phyloP scores from a whole-genome alignment of 306 rosid species.

The Castanea crenata region DNA sequence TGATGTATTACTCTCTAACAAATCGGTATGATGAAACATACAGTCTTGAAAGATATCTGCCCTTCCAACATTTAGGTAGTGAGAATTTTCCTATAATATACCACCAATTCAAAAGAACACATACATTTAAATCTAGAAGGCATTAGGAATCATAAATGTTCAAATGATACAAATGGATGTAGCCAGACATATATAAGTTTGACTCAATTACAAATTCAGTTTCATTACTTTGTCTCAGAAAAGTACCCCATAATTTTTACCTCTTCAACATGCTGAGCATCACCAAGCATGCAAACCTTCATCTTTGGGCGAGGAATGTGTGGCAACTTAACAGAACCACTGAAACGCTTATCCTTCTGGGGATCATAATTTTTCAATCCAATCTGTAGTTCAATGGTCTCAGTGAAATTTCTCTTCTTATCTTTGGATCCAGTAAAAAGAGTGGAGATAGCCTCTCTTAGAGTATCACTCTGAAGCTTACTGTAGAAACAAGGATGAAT shows the following conservation, averaged over 20 bases:
- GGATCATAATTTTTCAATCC: constrained; percentile 88
- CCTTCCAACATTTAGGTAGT: too few species aligned
- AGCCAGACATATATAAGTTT: not conserved
- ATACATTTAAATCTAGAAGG: not conserved
- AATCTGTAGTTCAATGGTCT: constrained; percentile 83
- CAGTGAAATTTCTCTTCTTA: constrained; percentile 59
- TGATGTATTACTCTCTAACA: too few species aligned
- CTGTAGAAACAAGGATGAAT: constrained; percentile 27
- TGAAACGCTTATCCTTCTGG: constrained; percentile 86
- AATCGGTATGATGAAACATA: too few species aligned
- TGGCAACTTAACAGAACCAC: constrained; percentile 79
- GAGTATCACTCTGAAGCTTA: constrained; percentile 78
- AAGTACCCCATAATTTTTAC: constrained; percentile 23
- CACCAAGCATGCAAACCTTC: constrained; percentile 93
- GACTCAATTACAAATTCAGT: not conserved
- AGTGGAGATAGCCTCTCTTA: constrained; percentile 63
- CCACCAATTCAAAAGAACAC: not conserved
- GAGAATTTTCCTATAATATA: too few species aligned
- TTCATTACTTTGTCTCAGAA: not conserved
- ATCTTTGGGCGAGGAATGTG: constrained; percentile 88
- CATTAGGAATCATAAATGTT: not conserved
- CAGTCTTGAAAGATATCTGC: too few species aligned
- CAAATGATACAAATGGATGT: not conserved
- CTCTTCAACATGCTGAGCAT: constrained; percentile 93
- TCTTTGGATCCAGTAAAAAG: constrained; percentile 52